A percentile compares a stretch with the other conserved stretches of the same genome.
These are phyloP conservation scores for Durio zibethinus DNA, from an alignment of 345 rosid genomes.

Conservation along the genomic window DNA sequence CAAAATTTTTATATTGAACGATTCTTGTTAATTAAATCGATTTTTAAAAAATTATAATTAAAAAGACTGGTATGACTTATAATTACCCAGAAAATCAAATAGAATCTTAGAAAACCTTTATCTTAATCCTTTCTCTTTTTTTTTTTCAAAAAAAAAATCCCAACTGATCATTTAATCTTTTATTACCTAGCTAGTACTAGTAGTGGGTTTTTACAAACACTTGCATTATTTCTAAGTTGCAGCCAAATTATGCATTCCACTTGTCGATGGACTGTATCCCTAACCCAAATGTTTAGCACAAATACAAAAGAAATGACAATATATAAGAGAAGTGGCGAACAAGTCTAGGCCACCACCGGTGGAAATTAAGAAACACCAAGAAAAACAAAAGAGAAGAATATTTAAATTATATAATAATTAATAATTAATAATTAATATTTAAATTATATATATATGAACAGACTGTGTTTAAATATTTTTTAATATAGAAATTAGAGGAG, in stretches of 20 bases:
- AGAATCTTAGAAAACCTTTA: background rate
- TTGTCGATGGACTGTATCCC: constrained; percentile 12
- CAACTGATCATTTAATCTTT: background rate
- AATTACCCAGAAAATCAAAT: background rate
- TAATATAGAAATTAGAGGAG: too few species aligned
- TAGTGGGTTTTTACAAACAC: background rate
- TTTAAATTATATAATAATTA: too few species aligned
- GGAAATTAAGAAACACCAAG: background rate
- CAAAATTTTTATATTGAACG: too few species aligned
- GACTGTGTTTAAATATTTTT: too few species aligned
- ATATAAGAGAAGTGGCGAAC: background rate
- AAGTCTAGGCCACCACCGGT: too few species aligned
- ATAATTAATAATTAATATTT: too few species aligned
- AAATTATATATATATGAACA: too few species aligned
- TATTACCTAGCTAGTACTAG: background rate
- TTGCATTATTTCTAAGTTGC: constrained; percentile 7
- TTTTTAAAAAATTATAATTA: too few species aligned
- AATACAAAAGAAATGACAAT: background rate
- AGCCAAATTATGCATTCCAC: constrained; percentile 24
- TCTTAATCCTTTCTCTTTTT: too few species aligned
- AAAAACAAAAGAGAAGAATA: background rate
- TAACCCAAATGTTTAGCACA: constrained; percentile 14
- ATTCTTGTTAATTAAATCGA: too few species aligned
- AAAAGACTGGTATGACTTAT: too few species aligned
- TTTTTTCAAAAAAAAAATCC: too few species aligned